A percentile compares a stretch with the other conserved stretches of the same genome.
Conservation (phyloP, 495 filamentous ascomycete species). For the Sabuloglossum arenarium region DNA sequence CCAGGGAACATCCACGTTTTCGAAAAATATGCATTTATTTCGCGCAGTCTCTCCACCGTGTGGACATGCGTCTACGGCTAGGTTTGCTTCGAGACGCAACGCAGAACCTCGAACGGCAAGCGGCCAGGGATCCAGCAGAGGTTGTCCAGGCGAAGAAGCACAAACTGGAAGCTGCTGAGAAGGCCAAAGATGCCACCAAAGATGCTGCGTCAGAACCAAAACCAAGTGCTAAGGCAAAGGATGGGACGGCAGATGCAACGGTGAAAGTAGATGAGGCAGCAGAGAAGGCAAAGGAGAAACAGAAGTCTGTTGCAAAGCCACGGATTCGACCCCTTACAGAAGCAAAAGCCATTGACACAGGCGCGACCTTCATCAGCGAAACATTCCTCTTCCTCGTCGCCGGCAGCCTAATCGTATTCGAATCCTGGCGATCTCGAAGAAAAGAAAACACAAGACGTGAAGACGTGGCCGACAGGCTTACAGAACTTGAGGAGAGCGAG, state of each 20-base stretch:
- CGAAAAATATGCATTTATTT: constrained; percentile 48
- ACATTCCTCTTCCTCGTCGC: constrained; percentile 73
- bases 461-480: constrained; percentile 48
- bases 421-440: constrained; percentile 49
- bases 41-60: constrained; percentile 71
- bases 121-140: constrained; percentile 14
- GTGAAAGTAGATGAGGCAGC: constrained; percentile 16
- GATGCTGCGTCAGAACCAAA: constrained; percentile 14
- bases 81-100: constrained; percentile 65
- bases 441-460: constrained; percentile 63
- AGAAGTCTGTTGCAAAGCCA: constrained; percentile 18
- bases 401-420: constrained; percentile 56
- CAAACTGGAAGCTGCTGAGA: constrained; percentile 55
- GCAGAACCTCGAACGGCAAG: constrained; percentile 27
- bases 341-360: constrained; percentile 82
- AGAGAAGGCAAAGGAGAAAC: constrained; percentile 25
- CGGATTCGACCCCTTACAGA: constrained; percentile 67
- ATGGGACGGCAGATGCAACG: constrained; percentile 26
- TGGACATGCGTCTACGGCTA: constrained; percentile 84
- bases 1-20: constrained; percentile 84
- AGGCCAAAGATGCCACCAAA: constrained; percentile 39
- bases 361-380: constrained; percentile 87
- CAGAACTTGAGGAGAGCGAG: constrained; percentile 42
- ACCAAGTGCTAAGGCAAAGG: constrained; percentile 27
- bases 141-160: constrained; percentile 24